Conservation (phyloP, 2,329 filamentous ascomycete species). For the Trichoderma hamatum region DNA sequence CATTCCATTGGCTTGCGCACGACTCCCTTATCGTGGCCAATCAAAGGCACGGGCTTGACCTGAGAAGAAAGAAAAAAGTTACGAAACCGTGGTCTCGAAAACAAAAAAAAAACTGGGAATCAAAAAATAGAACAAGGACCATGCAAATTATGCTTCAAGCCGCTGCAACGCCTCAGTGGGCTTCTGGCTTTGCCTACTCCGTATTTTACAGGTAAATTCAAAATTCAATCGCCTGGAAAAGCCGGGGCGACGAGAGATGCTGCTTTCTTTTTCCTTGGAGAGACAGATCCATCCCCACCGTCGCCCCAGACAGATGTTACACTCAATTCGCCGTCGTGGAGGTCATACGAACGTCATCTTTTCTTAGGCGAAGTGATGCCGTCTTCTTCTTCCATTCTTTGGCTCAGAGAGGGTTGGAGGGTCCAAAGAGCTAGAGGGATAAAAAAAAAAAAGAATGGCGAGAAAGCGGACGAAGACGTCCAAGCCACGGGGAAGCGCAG, state of each 20-base stretch:
- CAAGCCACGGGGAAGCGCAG: conserved; percentile 22
- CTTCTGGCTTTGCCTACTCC: background rate
- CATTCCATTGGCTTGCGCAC: conserved; percentile 20
- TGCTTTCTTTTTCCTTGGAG: background rate
- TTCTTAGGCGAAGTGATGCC: background rate
- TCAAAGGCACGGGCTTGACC: conserved; percentile 4
- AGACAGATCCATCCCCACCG: background rate
- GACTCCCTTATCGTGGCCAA: conserved; percentile 9
- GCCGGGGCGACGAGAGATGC: background rate
- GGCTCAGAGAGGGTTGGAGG: background rate
- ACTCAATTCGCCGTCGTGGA: background rate
- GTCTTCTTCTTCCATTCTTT: background rate
- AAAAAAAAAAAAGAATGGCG: background rate
- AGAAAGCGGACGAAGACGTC: background rate
- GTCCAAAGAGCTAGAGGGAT: background rate
- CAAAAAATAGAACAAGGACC: background rate
- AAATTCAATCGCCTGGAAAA: conserved; percentile 9
- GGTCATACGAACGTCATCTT: conserved; percentile 25
- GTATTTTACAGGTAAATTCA: background rate
- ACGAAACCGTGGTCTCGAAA: background rate
- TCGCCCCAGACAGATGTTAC: background rate
- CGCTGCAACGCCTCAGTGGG: conserved; percentile 20
- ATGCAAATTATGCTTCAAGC: conserved; percentile 20
- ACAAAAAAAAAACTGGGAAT: background rate
- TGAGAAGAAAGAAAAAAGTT: background rate